Evolutionary conservation across 2,329 filamentous ascomycete genomes (phyloP).

Genomic region (Xylariaceae sp.): DNA sequence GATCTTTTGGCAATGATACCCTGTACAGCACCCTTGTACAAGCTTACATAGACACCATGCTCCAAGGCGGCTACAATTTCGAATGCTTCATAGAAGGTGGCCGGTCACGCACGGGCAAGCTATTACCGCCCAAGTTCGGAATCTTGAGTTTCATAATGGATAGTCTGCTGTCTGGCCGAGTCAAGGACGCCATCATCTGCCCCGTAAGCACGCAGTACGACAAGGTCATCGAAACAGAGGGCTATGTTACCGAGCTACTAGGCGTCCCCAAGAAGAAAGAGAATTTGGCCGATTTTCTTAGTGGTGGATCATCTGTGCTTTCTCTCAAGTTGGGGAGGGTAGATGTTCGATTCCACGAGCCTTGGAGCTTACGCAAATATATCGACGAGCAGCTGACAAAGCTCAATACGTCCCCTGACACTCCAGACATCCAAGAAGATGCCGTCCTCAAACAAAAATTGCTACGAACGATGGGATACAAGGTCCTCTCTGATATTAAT

Average conservation of each 20-base stretch:
- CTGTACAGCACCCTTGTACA: slow-evolving; percentile 92
- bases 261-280: slow-evolving; percentile 95
- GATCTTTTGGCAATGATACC: slow-evolving; percentile 87
- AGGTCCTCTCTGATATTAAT: slow-evolving; percentile 91
- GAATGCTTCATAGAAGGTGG: slow-evolving; percentile 98
- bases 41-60: slow-evolving; percentile 86
- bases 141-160: slow-evolving; percentile 91
- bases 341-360: slow-evolving; percentile 93
- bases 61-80: slow-evolving; percentile 89
- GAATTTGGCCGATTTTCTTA: slow-evolving; percentile 85
- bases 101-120: slow-evolving; percentile 86
- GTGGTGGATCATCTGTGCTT: slow-evolving; percentile 76
- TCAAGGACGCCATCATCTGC: slow-evolving; percentile 87
- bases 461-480: slow-evolving; percentile 83
- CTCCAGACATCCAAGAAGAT: slow-evolving; percentile 45
- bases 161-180: slow-evolving; percentile 80
- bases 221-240: slow-evolving; percentile 97
- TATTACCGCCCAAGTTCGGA: slow-evolving; percentile 91
- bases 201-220: slow-evolving; percentile 98
- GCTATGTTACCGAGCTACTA: slow-evolving; percentile 89
- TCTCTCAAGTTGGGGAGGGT: slow-evolving; percentile 86
- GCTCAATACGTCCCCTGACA: slow-evolving; percentile 47
- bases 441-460: slow-evolving; percentile 64
- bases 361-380: slow-evolving; percentile 85
- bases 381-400: slow-evolving; percentile 70